Conservation (phyloP, 1,284 basidiomycete genomes). For the Microbotryum saponariae region DNA sequence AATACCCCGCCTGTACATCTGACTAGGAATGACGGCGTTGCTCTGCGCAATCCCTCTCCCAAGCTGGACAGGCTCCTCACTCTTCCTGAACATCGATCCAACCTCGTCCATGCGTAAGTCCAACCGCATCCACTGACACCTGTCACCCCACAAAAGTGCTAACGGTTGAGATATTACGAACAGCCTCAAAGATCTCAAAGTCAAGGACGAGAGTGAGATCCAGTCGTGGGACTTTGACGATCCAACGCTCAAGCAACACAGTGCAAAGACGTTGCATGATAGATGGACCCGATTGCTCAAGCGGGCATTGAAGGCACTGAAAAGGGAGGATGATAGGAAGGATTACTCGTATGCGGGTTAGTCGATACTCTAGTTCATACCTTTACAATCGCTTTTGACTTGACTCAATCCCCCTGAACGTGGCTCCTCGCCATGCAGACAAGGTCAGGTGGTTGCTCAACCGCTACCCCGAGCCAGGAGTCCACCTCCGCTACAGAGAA, state of each 20-base stretch:
- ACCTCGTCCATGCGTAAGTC: constrained; percentile 67
- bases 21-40: constrained; percentile 50
- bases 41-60: constrained; percentile 56
- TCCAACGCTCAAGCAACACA: constrained; percentile 19
- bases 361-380: neutral
- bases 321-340: neutral
- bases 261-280: constrained; percentile 24
- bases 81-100: constrained; percentile 56
- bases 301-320: constrained; percentile 10
- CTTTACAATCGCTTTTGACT: no score
- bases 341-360: neutral
- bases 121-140: neutral
- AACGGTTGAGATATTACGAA: neutral
- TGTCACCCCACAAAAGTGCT: neutral
- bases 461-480: constrained; percentile 4
- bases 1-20: neutral
- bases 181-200: constrained; percentile 20
- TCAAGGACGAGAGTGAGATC: constrained; percentile 25
- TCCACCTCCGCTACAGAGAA: neutral
- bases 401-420: no score
- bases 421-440: neutral
- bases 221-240: constrained; percentile 20
- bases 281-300: constrained; percentile 17
- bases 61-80: constrained; percentile 42
- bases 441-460: neutral